Evolutionary conservation across 192 early-diverging fungal species (phyloP), one percentile per base, ranked within the genome.

Genomic region (Spizellomyces punctatus): DNA sequence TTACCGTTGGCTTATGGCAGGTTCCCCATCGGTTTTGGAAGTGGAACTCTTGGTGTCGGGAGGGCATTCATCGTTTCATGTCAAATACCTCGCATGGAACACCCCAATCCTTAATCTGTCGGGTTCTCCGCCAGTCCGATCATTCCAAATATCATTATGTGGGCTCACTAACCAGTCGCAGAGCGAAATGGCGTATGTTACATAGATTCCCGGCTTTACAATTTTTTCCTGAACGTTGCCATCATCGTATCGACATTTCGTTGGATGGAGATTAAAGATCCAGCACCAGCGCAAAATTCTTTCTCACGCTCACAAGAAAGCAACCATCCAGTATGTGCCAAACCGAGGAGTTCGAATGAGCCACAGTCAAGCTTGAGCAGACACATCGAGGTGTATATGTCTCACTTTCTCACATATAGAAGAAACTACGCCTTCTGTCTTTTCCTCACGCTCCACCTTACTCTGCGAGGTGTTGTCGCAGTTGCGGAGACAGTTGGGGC

Each of bases 81-180:
- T 27, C 22, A 41, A 77, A 74, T 49, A 71, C 75, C 6, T 77
- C 71, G 75, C 44, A 42, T 61, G 75, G 75, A 14, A 73, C 73
- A 60, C 64, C 63, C 9, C 69, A 3, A 3, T 36, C 27, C 27
- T n/a, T n/a, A 77, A 55, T 77, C 74, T 46, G 75, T 63, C 0
- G 75, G 75, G 5, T 77, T 77, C 58, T 77, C 75, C 8, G 19
- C 73, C 14, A 77, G 71, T 56, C 75, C 75, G 1, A 59, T 64
- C 27, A 21, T 77, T 7, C 19, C 75, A 8, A 69, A 69, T 7
- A 21, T 77, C 50, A 50, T 71, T n/a, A 60, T 71, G 5, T 19
- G 41, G 16, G 27, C 27, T 36, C 1, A 3, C 27, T 36, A 36
- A 44, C 12, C 46, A 27, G 14, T 61, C 69, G 9, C 12, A 21